A percentile compares a stretch with the other conserved stretches of the same genome.
phyloP scores from a whole-genome alignment of 2,329 filamentous ascomycete genomes.

The Paracamarosporium sp. region DNA sequence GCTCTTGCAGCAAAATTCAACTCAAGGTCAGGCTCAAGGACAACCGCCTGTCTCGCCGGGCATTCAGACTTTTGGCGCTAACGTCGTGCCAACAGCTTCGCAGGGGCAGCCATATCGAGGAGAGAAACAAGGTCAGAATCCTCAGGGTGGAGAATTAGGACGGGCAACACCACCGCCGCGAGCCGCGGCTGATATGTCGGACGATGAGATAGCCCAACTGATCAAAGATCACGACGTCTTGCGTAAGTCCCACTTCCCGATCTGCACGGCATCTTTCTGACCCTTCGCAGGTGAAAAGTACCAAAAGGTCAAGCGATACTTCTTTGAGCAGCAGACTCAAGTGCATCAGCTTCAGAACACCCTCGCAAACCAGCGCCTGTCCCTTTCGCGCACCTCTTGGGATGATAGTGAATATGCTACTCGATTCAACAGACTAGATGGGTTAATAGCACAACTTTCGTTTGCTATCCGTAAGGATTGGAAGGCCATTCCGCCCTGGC shows the following conservation, averaged over 20 bases:
- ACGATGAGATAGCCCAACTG: slow-evolving; percentile 55
- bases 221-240: slow-evolving; percentile 59
- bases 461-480: slow-evolving; percentile 98
- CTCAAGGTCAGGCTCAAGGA: slow-evolving; percentile 46
- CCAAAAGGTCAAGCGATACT: slow-evolving; percentile 96
- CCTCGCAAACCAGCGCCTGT: slow-evolving; percentile 94
- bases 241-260: slow-evolving; percentile 43
- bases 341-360: slow-evolving; percentile 96
- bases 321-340: slow-evolving; percentile 90
- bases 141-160: slow-evolving; percentile 41
- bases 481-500: slow-evolving; percentile 80
- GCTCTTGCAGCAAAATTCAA: slow-evolving; percentile 40
- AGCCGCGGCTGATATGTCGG: slow-evolving; percentile 51
- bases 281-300: slow-evolving; percentile 80
- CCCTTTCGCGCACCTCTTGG: slow-evolving; percentile 89
- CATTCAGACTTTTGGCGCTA: slow-evolving; percentile 52
- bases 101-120: slow-evolving; percentile 54
- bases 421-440: slow-evolving; percentile 88
- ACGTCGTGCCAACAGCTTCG: slow-evolving; percentile 52
- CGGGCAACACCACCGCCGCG: slow-evolving; percentile 56
- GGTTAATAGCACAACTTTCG: slow-evolving; percentile 90
- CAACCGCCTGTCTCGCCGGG: slow-evolving; percentile 46
- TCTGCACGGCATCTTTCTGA: slow-evolving; percentile 1
- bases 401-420: slow-evolving; percentile 94
- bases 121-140: slow-evolving; percentile 40